phyloP scores from a whole-genome alignment of 2,329 filamentous ascomycete genomes.

The Botrytis deweyae region DNA sequence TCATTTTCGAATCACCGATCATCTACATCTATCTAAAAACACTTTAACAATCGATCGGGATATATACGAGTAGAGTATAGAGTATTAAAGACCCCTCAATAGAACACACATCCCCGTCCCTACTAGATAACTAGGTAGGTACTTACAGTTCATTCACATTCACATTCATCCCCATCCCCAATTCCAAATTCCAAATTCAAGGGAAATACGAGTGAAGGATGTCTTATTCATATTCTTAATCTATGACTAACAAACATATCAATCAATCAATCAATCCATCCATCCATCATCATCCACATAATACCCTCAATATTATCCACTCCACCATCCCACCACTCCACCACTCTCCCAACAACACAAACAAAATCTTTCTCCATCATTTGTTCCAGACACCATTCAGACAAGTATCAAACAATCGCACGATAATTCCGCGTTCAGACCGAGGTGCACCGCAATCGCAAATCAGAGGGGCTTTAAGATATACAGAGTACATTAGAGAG shows the following conservation, averaged over 20 bases:
- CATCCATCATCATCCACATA: background rate
- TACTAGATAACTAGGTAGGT: background rate
- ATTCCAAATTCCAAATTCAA: slow-evolving; percentile 1
- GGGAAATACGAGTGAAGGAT: no score
- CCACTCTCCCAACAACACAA: background rate
- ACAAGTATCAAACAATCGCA: background rate
- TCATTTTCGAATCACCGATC: background rate
- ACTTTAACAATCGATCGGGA: background rate
- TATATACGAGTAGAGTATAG: background rate
- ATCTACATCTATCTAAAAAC: background rate
- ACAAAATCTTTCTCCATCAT: background rate
- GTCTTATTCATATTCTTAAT: background rate
- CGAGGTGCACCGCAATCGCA: background rate
- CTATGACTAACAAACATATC: background rate
- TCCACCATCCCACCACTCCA: background rate
- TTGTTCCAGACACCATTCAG: background rate
- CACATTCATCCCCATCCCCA: background rate
- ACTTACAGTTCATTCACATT: background rate
- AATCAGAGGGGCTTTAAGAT: background rate
- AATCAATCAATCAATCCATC: background rate
- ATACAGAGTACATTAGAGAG: background rate
- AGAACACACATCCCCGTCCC: background rate
- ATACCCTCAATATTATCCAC: background rate
- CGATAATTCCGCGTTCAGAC: background rate
- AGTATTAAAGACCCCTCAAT: background rate